Percentiles rank a stretch among this genome's conserved stretches.
Conservation (phyloP, 2,329 filamentous ascomycete genomes). For the Pseudocercospora cruenta region DNA sequence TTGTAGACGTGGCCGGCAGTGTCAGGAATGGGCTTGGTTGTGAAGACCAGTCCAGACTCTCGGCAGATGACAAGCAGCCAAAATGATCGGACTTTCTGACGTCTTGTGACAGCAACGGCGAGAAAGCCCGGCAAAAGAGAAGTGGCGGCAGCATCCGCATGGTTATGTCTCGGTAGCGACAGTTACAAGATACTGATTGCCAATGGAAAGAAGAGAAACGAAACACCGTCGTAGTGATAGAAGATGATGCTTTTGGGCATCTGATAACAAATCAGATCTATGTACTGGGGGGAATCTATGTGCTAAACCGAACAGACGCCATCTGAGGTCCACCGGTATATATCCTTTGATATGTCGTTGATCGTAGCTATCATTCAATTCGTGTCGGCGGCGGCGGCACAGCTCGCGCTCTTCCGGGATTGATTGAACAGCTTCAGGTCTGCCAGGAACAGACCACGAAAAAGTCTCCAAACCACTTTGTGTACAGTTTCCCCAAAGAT, state of each 20-base stretch:
- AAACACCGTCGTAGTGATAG: neutral
- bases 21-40: neutral
- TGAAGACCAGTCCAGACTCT: neutral
- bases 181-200: neutral
- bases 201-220: neutral
- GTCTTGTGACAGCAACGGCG: neutral
- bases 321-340: constrained; percentile 1
- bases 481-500: neutral
- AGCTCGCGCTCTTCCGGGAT: constrained; percentile 18
- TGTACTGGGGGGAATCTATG: neutral
- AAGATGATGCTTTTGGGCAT: neutral
- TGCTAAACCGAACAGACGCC: constrained; percentile 1
- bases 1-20: neutral
- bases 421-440: constrained; percentile 18
- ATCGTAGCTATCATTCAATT: constrained; percentile 20
- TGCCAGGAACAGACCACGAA: constrained; percentile 4
- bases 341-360: neutral
- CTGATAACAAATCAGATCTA: neutral
- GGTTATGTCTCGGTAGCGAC: neutral
- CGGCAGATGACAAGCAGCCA: neutral
- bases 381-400: constrained; percentile 22
- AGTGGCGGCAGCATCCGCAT: neutral
- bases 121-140: neutral
- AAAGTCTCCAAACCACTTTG: constrained; percentile 14
- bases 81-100: neutral